Conservation (phyloP, 768 basidiomycete genomes). For the Suillus ampliporus region DNA sequence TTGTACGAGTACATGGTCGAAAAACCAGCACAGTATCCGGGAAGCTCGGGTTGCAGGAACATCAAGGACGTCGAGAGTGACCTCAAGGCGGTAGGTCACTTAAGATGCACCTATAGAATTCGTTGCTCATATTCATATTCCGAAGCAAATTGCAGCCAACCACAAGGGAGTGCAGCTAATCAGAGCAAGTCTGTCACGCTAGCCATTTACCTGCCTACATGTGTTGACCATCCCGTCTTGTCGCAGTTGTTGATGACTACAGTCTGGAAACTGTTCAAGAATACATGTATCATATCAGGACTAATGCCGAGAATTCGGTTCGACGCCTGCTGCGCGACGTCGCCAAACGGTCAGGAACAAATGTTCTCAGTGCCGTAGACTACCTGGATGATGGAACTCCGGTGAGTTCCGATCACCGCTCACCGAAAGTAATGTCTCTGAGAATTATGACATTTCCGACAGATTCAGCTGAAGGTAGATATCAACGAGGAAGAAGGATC, state of each 20-base stretch:
- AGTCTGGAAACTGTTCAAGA: conserved; percentile 85
- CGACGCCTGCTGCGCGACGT: conserved; percentile 81
- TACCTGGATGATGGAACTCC: conserved; percentile 90
- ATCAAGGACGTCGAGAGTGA: conserved; percentile 92
- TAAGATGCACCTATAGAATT: not conserved
- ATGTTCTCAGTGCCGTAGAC: conserved; percentile 72
- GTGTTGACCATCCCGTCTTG: conserved; percentile 12
- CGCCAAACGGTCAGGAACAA: conserved; percentile 68
- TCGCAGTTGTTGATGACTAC: conserved; percentile 83
- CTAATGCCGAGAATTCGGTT: conserved; percentile 88
- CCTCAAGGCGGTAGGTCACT: conserved; percentile 74
- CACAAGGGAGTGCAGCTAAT: conserved; percentile 90
- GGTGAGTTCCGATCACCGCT: conserved; percentile 42
- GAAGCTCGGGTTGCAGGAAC: conserved; percentile 87
- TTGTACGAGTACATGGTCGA: conserved; percentile 83
- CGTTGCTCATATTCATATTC: not conserved
- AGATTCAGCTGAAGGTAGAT: conserved; percentile 78
- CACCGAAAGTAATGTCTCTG: not conserved
- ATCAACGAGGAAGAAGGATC: conserved; percentile 78
- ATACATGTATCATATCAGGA: conserved; percentile 91
- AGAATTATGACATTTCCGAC: conserved; percentile 4
- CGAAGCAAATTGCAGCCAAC: conserved; percentile 91
- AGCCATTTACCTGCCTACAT: conserved; percentile 3
- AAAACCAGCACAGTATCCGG: conserved; percentile 79
- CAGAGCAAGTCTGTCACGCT: conserved; percentile 63